Base-by-base conservation (phyloP, 108 stramenopile species). In the Mayamaea pseudoterrestris region DNA sequence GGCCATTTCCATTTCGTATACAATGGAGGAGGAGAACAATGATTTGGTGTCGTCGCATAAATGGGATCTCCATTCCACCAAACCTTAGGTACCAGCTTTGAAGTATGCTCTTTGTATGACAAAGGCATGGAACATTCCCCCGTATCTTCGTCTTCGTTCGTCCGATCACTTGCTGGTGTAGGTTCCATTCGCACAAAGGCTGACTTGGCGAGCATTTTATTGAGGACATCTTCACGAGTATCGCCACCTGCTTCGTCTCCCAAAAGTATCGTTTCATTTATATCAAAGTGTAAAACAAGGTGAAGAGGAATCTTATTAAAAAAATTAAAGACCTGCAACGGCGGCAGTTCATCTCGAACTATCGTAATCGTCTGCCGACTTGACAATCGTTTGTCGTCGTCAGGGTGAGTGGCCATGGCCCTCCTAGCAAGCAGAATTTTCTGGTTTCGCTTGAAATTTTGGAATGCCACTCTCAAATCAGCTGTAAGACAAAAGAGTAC, bases 221-320 rank as follows among this genome's bases (percentile, higher is more conserved):
- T 74, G 14, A 80, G 35, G 39, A 65, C 80, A 31, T 91, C 89
- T 22, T 66, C 43, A 16, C 61, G 55, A 0, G 79, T 58, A 53
- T 91, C 89, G 0, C 82, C 83, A 9, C 89, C 89, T 8, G 84
- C 89, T 39, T 78, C 71, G 52, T 91, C 84, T 17, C 81, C 83
- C 26, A 91, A 14, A 7, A 90, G 47, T 13, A 90, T 78, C 0
- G 89, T 90, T 67, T 90, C 83, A 58, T 90, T 90, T 55, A 90
- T 74, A 40, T 89, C 87, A 50, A 83, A 82, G 58, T 81, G 80
- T 1, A 82, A 18, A 2, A 51, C 50, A n/a, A 51, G 21, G n/a
- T n/a, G n/a, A n/a, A n/a, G n/a, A n/a, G n/a, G n/a, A n/a, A n/a
- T n/a, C n/a, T n/a, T n/a, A n/a, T n/a, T n/a, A n/a, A n/a, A n/a